Evolutionary conservation across 1,284 basidiomycete genomes (phyloP).

Genomic region (Neonothopanus nambi): DNA sequence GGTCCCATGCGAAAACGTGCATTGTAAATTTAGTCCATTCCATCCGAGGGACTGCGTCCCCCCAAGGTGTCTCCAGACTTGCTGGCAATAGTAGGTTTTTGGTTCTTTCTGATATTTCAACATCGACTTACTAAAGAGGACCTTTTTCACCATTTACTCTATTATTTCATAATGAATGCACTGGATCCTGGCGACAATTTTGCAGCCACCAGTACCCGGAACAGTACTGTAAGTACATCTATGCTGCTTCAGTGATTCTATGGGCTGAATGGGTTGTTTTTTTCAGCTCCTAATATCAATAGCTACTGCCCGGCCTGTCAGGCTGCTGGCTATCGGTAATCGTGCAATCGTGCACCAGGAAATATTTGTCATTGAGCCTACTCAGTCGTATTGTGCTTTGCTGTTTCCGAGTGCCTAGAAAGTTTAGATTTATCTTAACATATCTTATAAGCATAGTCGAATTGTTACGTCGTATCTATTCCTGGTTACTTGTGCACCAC

Average conservation of each 20-base stretch:
- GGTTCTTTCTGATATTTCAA: too few species aligned
- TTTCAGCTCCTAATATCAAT: conserved; percentile 40
- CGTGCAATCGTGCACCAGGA: not conserved
- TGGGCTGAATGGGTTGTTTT: not conserved
- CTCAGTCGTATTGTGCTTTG: too few species aligned
- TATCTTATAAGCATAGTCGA: too few species aligned
- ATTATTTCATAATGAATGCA: too few species aligned
- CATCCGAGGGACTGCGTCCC: conserved; percentile 42
- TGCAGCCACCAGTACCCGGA: conserved; percentile 43
- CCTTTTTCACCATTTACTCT: conserved; percentile 1
- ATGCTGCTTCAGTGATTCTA: not conserved
- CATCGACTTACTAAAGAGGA: too few species aligned
- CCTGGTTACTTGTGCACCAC: too few species aligned
- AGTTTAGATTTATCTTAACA: too few species aligned
- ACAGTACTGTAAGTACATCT: conserved; percentile 42
- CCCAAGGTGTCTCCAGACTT: conserved; percentile 42
- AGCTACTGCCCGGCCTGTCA: conserved; percentile 38
- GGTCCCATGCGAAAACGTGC: conserved; percentile 40
- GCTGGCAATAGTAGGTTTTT: conserved; percentile 45
- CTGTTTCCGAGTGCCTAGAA: too few species aligned
- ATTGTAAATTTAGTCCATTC: conserved; percentile 48
- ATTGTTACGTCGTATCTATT: too few species aligned
- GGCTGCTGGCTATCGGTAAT: conserved; percentile 26
- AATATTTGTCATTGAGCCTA: too few species aligned
- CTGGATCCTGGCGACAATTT: not conserved